A percentile compares a stretch with the other conserved stretches of the same genome.
Conservation (phyloP, 495 filamentous ascomycete genomes). For the Parachaetomium inaequale region DNA sequence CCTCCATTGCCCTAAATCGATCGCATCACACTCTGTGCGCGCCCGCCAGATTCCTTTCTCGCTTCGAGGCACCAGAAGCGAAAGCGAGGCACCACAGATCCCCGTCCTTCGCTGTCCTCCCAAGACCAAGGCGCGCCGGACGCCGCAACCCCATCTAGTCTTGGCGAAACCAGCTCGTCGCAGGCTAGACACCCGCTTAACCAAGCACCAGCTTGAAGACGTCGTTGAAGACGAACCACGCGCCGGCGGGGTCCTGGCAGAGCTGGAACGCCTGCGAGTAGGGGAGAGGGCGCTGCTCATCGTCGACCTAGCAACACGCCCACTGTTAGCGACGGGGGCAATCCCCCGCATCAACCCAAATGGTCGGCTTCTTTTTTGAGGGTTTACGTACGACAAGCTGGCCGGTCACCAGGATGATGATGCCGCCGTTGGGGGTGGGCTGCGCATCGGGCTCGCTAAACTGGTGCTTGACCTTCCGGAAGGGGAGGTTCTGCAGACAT, state of each 20-base stretch:
- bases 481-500: slow-evolving; percentile 66
- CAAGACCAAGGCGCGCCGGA: neutral
- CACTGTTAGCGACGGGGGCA: slow-evolving; percentile 6
- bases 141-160: neutral
- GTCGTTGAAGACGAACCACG: slow-evolving; percentile 87
- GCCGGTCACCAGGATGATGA: slow-evolving; percentile 83
- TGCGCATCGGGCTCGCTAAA: slow-evolving; percentile 71
- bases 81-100: neutral
- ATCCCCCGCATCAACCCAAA: neutral
- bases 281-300: slow-evolving; percentile 72
- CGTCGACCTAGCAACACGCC: slow-evolving; percentile 62
- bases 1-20: neutral
- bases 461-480: slow-evolving; percentile 71
- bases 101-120: neutral
- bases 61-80: neutral
- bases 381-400: slow-evolving; percentile 62
- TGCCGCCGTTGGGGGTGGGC: slow-evolving; percentile 58
- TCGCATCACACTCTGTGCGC: neutral
- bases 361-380: no score
- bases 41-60: neutral
- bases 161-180: neutral
- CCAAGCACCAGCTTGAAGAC: slow-evolving; percentile 79
- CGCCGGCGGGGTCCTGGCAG: slow-evolving; percentile 59
- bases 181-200: slow-evolving; percentile 21
- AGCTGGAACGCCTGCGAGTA: slow-evolving; percentile 87